These are phyloP conservation scores for Cyberlindnera americana DNA, from an alignment of 805 yeast genomes.

Conservation along the genomic window DNA sequence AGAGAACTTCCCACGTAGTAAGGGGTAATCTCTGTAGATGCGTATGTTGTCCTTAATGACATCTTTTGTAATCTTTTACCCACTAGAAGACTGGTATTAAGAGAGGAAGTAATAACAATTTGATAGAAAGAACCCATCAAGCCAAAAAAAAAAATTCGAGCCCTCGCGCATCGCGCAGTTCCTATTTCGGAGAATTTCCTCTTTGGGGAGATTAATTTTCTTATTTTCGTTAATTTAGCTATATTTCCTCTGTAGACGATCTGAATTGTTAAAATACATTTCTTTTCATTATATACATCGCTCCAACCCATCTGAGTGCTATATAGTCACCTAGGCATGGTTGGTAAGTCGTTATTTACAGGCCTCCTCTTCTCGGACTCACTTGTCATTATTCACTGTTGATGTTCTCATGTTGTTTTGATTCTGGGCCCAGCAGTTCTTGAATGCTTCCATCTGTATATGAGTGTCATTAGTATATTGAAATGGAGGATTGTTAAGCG, in stretches of 20 bases:
- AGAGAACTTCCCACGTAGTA: slow-evolving; percentile 83
- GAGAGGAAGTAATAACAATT: no score
- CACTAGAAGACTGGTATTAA: no score
- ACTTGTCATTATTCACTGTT: slow-evolving; percentile 30
- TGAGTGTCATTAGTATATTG: slow-evolving; percentile 4
- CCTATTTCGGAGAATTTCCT: slow-evolving; percentile 1
- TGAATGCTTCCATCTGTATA: slow-evolving; percentile 42
- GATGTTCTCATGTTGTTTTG: slow-evolving; percentile 37
- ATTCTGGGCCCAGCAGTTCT: slow-evolving; percentile 39
- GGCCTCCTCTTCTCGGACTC: not conserved
- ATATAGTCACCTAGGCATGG: not conserved
- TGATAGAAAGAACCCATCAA: no score
- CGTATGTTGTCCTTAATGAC: slow-evolving; percentile 31
- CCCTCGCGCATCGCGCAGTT: slow-evolving; percentile 1
- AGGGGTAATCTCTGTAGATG: slow-evolving; percentile 56
- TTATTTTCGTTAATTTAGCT: not conserved
- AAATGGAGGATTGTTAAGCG: not conserved
- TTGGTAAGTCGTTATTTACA: not conserved
- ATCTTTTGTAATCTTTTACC: slow-evolving; percentile 10
- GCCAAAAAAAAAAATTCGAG: not conserved
- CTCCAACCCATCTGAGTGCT: not conserved
- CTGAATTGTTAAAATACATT: no score
- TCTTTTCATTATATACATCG: no score
- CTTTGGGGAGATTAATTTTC: not conserved
- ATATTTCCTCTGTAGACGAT: no score